These are phyloP conservation scores for Sphagnum tenellum DNA, from an alignment of 225 moss, liverwort and hornwort genomes.

Conservation along the genomic window DNA sequence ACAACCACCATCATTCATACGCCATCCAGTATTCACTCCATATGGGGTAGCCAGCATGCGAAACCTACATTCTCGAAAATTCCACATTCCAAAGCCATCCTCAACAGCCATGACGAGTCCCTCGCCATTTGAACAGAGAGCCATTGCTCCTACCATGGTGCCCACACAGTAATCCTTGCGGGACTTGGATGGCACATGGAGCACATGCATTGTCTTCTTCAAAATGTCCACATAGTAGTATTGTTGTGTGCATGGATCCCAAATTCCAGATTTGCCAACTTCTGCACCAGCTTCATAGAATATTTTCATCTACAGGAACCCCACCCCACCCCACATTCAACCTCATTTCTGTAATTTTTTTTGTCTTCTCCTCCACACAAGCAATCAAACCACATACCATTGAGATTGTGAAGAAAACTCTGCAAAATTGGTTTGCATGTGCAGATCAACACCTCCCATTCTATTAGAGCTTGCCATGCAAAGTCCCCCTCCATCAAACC, in stretches of 20 bases:
- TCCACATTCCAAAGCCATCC: constrained; percentile 74
- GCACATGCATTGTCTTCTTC: constrained; percentile 23
- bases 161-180: constrained; percentile 44
- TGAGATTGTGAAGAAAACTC: no score
- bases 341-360: no score
- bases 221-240: constrained; percentile 64
- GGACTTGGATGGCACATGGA: constrained; percentile 22
- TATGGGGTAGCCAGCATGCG: constrained; percentile 61
- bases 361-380: no score
- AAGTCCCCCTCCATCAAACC: no score
- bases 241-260: constrained; percentile 51
- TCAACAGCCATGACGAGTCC: constrained; percentile 71
- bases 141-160: constrained; percentile 70
- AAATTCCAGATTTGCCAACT: constrained; percentile 77
- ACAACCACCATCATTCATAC: constrained; percentile 86
- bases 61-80: constrained; percentile 53
- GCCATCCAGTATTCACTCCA: constrained; percentile 63
- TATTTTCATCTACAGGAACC: constrained; percentile 1
- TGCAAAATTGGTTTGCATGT: no score
- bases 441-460: no score
- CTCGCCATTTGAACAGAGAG: constrained; percentile 44
- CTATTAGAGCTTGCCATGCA: no score
- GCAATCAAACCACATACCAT: no score
- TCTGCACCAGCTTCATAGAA: constrained; percentile 45
- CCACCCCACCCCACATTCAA: no score